phyloP scores from a whole-genome alignment of 345 rosid species.

The Eucalyptus polyanthemos region DNA sequence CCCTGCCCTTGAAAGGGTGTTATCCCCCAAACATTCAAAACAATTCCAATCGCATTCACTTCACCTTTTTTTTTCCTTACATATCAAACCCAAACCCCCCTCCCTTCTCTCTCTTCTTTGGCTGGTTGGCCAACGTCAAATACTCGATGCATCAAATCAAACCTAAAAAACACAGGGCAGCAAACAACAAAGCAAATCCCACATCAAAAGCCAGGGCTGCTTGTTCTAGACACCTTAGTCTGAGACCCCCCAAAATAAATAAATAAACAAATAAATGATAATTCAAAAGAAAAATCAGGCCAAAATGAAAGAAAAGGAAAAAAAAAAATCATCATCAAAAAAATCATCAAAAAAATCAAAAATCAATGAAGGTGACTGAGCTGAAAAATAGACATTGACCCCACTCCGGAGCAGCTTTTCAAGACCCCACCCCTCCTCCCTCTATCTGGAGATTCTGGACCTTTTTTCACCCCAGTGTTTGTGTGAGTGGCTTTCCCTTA shows the following conservation, averaged over 20 bases:
- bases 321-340: background rate
- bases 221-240: background rate
- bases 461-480: background rate
- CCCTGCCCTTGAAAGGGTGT: background rate
- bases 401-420: background rate
- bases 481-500: background rate
- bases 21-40: conserved; percentile 27
- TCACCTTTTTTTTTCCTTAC: conserved; percentile 3
- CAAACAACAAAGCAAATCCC: background rate
- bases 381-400: background rate
- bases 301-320: background rate
- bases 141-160: conserved; percentile 21
- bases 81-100: background rate
- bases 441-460: background rate
- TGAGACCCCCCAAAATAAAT: background rate
- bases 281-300: background rate
- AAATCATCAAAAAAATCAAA: background rate
- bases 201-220: background rate
- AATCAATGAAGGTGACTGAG: background rate
- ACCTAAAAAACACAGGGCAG: background rate
- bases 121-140: conserved; percentile 15
- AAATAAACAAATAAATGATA: background rate
- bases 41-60: conserved; percentile 25
- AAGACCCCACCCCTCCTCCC: background rate
- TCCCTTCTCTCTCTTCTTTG: background rate